Percentiles rank a stretch among this genome's conserved stretches.
Conservation (phyloP, 208 protist species). For the Plasmodiophora brassicae region DNA sequence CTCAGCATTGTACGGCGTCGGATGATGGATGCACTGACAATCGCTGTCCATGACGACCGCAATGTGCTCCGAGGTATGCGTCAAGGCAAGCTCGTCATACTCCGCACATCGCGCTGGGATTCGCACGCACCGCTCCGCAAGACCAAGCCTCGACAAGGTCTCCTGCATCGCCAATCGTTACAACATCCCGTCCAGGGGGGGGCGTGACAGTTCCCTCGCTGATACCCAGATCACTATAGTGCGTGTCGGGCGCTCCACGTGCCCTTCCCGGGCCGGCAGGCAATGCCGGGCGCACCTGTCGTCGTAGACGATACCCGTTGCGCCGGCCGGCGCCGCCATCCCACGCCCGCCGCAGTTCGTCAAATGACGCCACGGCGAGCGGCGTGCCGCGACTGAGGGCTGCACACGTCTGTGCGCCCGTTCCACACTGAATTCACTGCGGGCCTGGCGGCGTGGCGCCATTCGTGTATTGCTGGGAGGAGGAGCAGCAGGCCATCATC, state of each 20-base stretch:
- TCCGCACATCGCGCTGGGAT: background rate
- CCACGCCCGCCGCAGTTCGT: background rate
- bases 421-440: background rate
- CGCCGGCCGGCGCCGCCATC: no score
- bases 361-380: background rate
- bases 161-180: background rate
- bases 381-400: background rate
- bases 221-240: background rate
- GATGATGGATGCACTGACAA: no score
- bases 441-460: no score
- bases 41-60: background rate
- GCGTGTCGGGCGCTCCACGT: background rate
- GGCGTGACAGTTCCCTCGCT: no score
- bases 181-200: background rate
- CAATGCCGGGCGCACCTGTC: background rate
- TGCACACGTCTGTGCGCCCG: background rate
- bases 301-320: slow-evolving; percentile 11
- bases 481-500: no score
- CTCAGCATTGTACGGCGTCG: no score
- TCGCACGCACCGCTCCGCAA: background rate
- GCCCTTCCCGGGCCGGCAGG: background rate
- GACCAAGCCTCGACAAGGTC: background rate
- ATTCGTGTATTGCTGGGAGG: no score
- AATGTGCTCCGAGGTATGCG: background rate
- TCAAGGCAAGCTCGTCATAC: background rate